Base-by-base conservation (phyloP, 495 filamentous ascomycete species). In the Tuber aestivum region DNA sequence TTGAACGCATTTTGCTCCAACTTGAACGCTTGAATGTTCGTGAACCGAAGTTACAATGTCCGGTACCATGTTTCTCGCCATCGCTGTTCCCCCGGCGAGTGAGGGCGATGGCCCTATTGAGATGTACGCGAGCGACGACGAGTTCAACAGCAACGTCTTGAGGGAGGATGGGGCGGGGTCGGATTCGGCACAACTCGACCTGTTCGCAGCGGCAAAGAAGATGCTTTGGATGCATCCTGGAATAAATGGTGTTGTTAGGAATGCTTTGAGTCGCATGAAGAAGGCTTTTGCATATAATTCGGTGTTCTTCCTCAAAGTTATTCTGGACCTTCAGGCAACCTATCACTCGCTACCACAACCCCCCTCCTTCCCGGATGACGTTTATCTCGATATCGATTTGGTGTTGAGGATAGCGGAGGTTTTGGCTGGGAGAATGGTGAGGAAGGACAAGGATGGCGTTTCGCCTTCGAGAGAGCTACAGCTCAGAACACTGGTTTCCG, bases 201-300 rank as follows among this genome's bases (percentile, higher is more conserved):
- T 81, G 21, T 81, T 77, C 56, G 73, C 81, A 18, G 56, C 74
- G 27, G 81, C 79, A 38, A 76, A 82, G 74, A 76, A 81, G 74
- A 75, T 76, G 23, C 41, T 83, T 32, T 83, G 81, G 79, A 69
- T 81, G 70, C 61, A 75, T 69, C 81, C 81, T n/a, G 75, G 77
- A 40, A 81, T 83, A 73, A 74, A 83, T 44, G 71, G 77, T 35
- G 74, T 83, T 69, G 82, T 83, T 45, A 69, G 75, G 41, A 75
- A 72, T 72, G 77, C 81, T 32, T 69, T 83, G 70, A 76, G 68
- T 44, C 79, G 81, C 45, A 83, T 83, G 81, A 79, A 81, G 69
- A 81, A 76, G 42, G 77, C 79, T 27, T 83, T 83, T 56, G 82
- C 82, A 42, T 83, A 83, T 70, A 83, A 83, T 74, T 79, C 79